A percentile compares a stretch with the other conserved stretches of the same genome.
Evolutionary conservation across 768 basidiomycete species (phyloP).

Genomic region (Collybia sp.): DNA sequence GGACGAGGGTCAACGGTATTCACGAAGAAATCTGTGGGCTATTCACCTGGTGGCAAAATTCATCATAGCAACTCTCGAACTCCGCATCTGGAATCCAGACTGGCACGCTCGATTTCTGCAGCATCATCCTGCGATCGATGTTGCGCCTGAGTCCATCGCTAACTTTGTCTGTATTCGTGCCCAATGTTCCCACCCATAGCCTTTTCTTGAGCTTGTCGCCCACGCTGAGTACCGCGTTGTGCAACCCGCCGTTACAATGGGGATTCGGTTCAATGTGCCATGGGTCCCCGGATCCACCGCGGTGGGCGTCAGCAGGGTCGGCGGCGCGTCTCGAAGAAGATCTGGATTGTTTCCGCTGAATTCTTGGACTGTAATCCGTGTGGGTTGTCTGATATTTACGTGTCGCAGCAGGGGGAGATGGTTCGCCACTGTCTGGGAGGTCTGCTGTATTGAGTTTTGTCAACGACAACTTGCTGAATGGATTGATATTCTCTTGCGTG

Average conservation of each 20-base stretch:
- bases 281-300: conserved; percentile 17
- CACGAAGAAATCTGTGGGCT: not conserved
- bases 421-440: conserved; percentile 1
- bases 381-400: conserved; percentile 51
- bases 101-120: conserved; percentile 33
- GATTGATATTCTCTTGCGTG: conserved; percentile 45
- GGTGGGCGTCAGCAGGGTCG: conserved; percentile 10
- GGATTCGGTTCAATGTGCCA: conserved; percentile 56
- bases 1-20: not conserved
- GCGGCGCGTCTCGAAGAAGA: conserved; percentile 46
- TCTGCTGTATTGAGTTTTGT: conserved; percentile 6
- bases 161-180: conserved; percentile 64
- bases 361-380: conserved; percentile 29
- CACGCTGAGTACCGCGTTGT: conserved; percentile 76
- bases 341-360: conserved; percentile 48
- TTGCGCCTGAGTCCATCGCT: conserved; percentile 47
- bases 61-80: conserved; percentile 77
- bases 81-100: conserved; percentile 84
- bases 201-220: conserved; percentile 44
- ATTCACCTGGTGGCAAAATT: conserved; percentile 78
- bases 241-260: conserved; percentile 79
- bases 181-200: conserved; percentile 71
- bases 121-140: conserved; percentile 48
- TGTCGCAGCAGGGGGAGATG: conserved; percentile 14
- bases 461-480: conserved; percentile 47